A percentile compares a stretch with the other conserved stretches of the same genome.
phyloP scores from a whole-genome alignment of 2,329 filamentous ascomycete species.

The Tetracladium maxilliforme region DNA sequence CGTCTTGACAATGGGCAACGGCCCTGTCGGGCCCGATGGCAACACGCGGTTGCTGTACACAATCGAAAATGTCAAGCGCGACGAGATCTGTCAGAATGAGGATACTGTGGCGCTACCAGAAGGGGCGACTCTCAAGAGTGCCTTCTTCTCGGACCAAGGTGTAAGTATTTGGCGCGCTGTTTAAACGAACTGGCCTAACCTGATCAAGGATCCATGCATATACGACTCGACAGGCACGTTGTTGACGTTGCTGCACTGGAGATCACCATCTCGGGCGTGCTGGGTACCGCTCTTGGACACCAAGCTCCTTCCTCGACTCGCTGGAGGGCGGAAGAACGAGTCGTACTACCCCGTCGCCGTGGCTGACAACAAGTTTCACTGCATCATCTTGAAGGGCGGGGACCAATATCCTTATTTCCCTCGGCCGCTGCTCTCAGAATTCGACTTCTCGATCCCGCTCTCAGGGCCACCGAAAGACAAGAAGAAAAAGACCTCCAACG shows the following conservation, averaged over 20 bases:
- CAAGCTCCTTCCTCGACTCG: slow-evolving; percentile 64
- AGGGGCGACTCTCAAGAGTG: slow-evolving; percentile 57
- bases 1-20: slow-evolving; percentile 91
- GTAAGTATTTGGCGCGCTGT: slow-evolving; percentile 36
- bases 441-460: slow-evolving; percentile 79
- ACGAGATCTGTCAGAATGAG: slow-evolving; percentile 88
- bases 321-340: slow-evolving; percentile 74
- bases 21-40: slow-evolving; percentile 67
- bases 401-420: slow-evolving; percentile 91
- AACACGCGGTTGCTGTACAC: slow-evolving; percentile 70
- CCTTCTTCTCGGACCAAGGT: slow-evolving; percentile 89
- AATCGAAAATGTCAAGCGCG: slow-evolving; percentile 86
- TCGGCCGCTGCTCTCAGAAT: slow-evolving; percentile 78
- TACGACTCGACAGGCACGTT: slow-evolving; percentile 89
- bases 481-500: slow-evolving; percentile 27
- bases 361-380: slow-evolving; percentile 84
- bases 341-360: slow-evolving; percentile 93
- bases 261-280: slow-evolving; percentile 65
- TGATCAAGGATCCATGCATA: slow-evolving; percentile 75
- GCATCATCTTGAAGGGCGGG: slow-evolving; percentile 94
- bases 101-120: slow-evolving; percentile 77
- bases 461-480: slow-evolving; percentile 30
- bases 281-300: slow-evolving; percentile 95
- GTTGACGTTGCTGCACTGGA: slow-evolving; percentile 82
- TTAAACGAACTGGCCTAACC: slow-evolving; percentile 3